Evolutionary conservation across 2,329 filamentous ascomycete species (phyloP).

Genomic region (Talaromyces albobiverticillius): DNA sequence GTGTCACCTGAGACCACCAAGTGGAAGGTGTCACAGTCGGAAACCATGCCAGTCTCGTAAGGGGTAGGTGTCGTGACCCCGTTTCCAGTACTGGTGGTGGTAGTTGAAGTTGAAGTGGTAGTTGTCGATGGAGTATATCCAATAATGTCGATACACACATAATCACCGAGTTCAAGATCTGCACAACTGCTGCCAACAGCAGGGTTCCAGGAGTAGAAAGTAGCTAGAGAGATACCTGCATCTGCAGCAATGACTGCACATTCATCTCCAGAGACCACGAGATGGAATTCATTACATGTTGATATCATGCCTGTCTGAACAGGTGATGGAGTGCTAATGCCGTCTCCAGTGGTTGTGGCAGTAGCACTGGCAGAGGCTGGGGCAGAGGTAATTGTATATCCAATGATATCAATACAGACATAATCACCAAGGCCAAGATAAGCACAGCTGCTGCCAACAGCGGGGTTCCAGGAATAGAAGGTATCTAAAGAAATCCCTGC

Average conservation of each 20-base stretch:
- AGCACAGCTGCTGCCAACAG: no score
- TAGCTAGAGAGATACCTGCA: constrained; percentile 8
- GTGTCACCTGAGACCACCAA: constrained; percentile 16
- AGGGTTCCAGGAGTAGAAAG: constrained; percentile 16
- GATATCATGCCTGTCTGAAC: not conserved
- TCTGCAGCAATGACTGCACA: constrained; percentile 10
- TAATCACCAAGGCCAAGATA: no score
- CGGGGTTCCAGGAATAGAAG: no score
- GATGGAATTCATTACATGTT: constrained; percentile 1
- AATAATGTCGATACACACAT: constrained; percentile 7
- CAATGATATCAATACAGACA: no score
- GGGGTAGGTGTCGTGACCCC: not conserved
- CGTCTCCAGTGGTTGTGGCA: not conserved
- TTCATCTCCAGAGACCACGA: constrained; percentile 8
- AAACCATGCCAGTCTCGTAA: constrained; percentile 12
- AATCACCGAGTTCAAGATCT: not conserved
- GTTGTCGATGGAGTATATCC: constrained; percentile 2
- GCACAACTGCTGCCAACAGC: not conserved
- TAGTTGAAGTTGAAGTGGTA: constrained; percentile 3
- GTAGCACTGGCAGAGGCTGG: not conserved
- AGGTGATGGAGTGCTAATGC: not conserved
- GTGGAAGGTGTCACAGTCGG: constrained; percentile 9
- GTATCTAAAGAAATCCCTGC: no score
- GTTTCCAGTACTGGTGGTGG: constrained; percentile 1
- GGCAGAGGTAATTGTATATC: not conserved